phyloP scores from a whole-genome alignment of 192 early-diverging fungal genomes.

The Podila horticola region DNA sequence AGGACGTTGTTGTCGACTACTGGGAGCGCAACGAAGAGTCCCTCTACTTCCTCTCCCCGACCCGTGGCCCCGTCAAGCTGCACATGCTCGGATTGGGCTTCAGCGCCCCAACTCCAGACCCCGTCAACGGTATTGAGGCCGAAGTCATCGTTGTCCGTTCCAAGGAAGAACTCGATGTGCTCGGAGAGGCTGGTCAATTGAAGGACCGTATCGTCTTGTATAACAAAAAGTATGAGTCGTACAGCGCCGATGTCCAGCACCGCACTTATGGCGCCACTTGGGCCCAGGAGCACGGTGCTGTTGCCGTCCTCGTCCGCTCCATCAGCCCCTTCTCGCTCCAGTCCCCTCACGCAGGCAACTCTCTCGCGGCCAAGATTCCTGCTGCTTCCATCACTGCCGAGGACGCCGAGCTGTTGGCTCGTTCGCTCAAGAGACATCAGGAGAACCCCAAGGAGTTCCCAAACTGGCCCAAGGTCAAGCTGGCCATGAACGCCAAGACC shows the following conservation, averaged over 20 bases:
- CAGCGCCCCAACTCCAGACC: slow-evolving; percentile 56
- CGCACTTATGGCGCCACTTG: slow-evolving; percentile 28
- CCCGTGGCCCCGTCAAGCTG: slow-evolving; percentile 59
- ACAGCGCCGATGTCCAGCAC: slow-evolving; percentile 27
- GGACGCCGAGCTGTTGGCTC: slow-evolving; percentile 64
- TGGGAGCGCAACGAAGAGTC: slow-evolving; percentile 67
- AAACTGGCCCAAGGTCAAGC: slow-evolving; percentile 61
- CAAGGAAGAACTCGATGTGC: slow-evolving; percentile 56
- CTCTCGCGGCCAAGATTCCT: slow-evolving; percentile 58
- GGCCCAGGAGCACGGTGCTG: slow-evolving; percentile 61
- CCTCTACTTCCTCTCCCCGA: slow-evolving; percentile 57
- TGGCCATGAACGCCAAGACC: slow-evolving; percentile 57
- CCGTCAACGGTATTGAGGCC: slow-evolving; percentile 47
- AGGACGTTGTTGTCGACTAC: slow-evolving; percentile 62
- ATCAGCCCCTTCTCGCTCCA: slow-evolving; percentile 57
- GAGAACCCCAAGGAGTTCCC: slow-evolving; percentile 29
- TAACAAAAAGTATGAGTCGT: slow-evolving; percentile 56
- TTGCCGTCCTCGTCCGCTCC: slow-evolving; percentile 63
- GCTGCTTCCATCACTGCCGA: slow-evolving; percentile 64
- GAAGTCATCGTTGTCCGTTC: slow-evolving; percentile 61
- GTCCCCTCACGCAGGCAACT: slow-evolving; percentile 62
- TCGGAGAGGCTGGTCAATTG: slow-evolving; percentile 50
- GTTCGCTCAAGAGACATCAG: slow-evolving; percentile 55
- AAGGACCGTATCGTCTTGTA: slow-evolving; percentile 61
- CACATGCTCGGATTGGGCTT: slow-evolving; percentile 64